Conservation (phyloP, 164 flowering plant species). For the Macadamia integrifolia region DNA sequence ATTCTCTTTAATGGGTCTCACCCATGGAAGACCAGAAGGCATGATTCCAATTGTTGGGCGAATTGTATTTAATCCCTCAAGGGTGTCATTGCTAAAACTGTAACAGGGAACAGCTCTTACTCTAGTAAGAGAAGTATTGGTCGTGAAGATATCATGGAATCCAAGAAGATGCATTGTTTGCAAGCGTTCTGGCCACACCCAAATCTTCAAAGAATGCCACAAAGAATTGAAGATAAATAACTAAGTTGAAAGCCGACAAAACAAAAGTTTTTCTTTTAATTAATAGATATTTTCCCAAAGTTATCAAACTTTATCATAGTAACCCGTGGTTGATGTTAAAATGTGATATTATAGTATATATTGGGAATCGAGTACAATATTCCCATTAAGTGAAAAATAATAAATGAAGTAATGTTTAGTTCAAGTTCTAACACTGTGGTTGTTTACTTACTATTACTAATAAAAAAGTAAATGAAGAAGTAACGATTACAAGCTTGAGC, state of each 20-base stretch:
- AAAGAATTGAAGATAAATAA: conserved; percentile 3
- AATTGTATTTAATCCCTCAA: conserved; percentile 51
- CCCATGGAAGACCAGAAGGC: conserved; percentile 95
- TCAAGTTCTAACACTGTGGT: no score
- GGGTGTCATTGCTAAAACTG: conserved; percentile 64
- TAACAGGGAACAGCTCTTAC: conserved; percentile 86
- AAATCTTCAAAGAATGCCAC: conserved; percentile 41
- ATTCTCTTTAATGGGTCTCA: conserved; percentile 25
- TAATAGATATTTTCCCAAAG: no score
- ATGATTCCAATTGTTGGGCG: conserved; percentile 84
- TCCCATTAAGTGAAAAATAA: no score
- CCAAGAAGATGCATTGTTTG: conserved; percentile 84
- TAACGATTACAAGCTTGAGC: no score
- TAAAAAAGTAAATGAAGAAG: no score
- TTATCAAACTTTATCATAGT: no score
- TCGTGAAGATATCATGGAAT: conserved; percentile 59
- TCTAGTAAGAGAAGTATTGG: conserved; percentile 66
- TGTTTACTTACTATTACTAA: no score
- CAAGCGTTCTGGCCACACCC: conserved; percentile 96
- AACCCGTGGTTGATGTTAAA: no score
- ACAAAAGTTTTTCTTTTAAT: no score
- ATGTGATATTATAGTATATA: no score
- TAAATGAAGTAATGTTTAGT: no score
- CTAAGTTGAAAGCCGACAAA: not conserved
- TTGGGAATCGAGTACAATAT: no score